Evolutionary conservation across 1,284 basidiomycete species (phyloP).

Genomic region (Naganishia cerealis): DNA sequence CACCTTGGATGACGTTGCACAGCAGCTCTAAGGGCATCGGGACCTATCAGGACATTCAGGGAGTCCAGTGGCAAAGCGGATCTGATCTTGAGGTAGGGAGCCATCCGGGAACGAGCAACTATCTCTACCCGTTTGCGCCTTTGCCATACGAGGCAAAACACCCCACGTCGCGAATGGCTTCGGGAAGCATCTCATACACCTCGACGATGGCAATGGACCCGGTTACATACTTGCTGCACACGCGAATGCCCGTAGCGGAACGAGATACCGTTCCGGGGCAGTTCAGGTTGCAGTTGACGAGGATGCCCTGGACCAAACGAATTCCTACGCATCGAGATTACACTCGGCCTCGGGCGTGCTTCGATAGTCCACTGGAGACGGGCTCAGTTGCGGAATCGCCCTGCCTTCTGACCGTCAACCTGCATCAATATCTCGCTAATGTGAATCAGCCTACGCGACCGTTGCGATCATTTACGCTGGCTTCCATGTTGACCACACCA

Average conservation of each 20-base stretch:
- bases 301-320: conserved; percentile 15
- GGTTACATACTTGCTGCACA: background rate
- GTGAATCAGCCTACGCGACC: conserved; percentile 17
- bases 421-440: conserved; percentile 29
- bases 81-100: background rate
- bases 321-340: conserved; percentile 14
- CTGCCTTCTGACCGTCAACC: background rate
- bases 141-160: background rate
- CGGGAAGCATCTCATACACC: background rate
- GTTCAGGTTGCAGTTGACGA: conserved; percentile 5
- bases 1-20: conserved; percentile 2
- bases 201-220: background rate
- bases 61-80: background rate
- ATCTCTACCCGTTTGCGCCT: background rate
- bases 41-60: background rate
- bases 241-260: background rate
- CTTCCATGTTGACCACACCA: conserved; percentile 9
- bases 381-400: conserved; percentile 2
- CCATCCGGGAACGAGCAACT: background rate
- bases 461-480: conserved; percentile 30
- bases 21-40: conserved; percentile 16
- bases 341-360: conserved; percentile 4
- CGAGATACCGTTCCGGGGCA: background rate
- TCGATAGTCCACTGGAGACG: background rate
- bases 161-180: background rate